Evolutionary conservation across 2,329 filamentous ascomycete genomes (phyloP).

Genomic region (Coleophoma eucalyptorum): DNA sequence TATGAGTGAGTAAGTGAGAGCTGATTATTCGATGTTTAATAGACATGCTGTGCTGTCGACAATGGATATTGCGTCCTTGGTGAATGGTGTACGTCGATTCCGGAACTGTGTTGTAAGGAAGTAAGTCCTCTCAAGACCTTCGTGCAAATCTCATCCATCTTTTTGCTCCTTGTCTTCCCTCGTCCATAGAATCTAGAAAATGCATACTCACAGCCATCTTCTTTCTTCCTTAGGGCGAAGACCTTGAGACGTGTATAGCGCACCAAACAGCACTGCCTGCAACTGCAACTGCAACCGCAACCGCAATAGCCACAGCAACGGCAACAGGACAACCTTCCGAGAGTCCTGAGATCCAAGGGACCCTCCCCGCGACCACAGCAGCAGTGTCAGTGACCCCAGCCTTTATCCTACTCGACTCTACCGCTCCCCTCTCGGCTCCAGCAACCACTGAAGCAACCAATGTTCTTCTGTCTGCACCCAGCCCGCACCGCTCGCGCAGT

Average conservation of each 20-base stretch:
- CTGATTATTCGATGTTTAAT: neutral
- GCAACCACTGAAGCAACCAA: too few relatives aligned
- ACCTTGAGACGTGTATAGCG: neutral
- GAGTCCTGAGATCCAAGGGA: too few relatives aligned
- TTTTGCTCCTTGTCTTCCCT: neutral
- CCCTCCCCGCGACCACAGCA: too few relatives aligned
- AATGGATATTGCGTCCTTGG: conserved; percentile 13
- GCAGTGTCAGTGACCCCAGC: too few relatives aligned
- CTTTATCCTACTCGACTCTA: too few relatives aligned
- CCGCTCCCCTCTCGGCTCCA: too few relatives aligned
- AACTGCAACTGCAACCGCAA: neutral
- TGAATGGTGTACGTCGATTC: conserved; percentile 13
- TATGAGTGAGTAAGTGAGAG: neutral
- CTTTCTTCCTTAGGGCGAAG: neutral
- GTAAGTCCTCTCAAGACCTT: conserved; percentile 3
- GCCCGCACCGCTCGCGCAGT: too few relatives aligned
- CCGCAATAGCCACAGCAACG: neutral
- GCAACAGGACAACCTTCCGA: too few relatives aligned
- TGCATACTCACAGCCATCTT: neutral
- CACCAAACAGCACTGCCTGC: neutral
- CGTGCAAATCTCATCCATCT: neutral
- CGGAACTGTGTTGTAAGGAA: conserved; percentile 14
- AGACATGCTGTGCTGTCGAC: conserved; percentile 15
- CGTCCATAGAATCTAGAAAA: neutral
- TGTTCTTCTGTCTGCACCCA: too few relatives aligned